Conservation (phyloP, 352 stramenopile species). For the Phytopythium aichiense region DNA sequence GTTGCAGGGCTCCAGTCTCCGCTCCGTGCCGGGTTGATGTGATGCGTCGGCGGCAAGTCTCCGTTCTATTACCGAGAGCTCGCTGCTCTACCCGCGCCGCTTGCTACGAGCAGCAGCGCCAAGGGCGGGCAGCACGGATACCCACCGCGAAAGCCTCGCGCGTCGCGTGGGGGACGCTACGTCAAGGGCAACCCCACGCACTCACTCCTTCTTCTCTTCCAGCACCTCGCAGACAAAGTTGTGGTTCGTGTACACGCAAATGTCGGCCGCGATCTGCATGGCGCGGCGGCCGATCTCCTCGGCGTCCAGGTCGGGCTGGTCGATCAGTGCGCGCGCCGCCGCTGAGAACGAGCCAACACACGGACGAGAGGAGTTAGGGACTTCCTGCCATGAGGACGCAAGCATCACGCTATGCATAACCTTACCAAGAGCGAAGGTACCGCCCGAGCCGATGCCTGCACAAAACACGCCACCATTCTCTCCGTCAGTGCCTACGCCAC, state of each 20-base stretch:
- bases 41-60: not conserved
- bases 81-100: not conserved
- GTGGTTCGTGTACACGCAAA: constrained; percentile 99
- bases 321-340: constrained; percentile 94
- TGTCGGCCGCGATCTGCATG: constrained; percentile 96
- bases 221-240: constrained; percentile 94
- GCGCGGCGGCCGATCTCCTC: constrained; percentile 92
- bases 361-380: not conserved
- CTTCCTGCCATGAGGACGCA: not conserved
- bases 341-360: constrained; percentile 41
- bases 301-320: constrained; percentile 90
- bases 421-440: constrained; percentile 92
- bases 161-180: not conserved
- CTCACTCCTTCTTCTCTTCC: constrained; percentile 50
- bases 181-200: not conserved
- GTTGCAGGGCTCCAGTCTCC: not conserved
- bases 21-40: not conserved
- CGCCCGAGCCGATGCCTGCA: constrained; percentile 87
- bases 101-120: not conserved
- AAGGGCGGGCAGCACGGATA: not conserved
- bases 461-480: not conserved
- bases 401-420: not conserved
- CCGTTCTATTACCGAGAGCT: constrained; percentile 2
- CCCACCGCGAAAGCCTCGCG: not conserved
- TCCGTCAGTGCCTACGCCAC: not conserved